Conservation (phyloP, 371 early-diverging fungal genomes). For the Catenaria anguillulae region DNA sequence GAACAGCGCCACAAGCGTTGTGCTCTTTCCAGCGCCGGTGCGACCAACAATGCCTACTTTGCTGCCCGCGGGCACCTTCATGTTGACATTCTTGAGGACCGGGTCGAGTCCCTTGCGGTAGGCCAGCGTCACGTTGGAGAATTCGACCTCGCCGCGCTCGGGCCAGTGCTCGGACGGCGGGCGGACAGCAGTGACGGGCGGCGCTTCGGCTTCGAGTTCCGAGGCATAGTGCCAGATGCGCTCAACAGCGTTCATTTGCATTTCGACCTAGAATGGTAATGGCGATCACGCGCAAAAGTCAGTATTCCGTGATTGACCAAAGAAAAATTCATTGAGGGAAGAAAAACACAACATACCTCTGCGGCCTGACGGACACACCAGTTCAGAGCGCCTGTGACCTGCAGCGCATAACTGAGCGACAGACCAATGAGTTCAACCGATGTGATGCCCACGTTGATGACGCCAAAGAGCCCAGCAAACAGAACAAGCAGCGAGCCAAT, state of each 20-base stretch:
- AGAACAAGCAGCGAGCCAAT: conserved; percentile 34
- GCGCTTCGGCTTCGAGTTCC: conserved; percentile 57
- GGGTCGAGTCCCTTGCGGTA: conserved; percentile 53
- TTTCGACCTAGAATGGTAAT: no score
- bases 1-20: conserved; percentile 73
- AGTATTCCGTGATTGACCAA: no score
- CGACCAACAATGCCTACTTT: no score
- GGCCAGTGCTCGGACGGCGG: conserved; percentile 32
- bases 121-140: conserved; percentile 44
- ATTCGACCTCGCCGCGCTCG: no score
- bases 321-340: no score
- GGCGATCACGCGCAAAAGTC: conserved; percentile 56
- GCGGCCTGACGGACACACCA: conserved; percentile 59
- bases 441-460: no score
- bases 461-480: no score
- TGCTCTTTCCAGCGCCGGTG: conserved; percentile 82
- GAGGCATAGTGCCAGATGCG: conserved; percentile 70
- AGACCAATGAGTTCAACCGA: conserved; percentile 62
- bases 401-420: conserved; percentile 67
- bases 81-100: conserved; percentile 49
- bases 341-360: no score
- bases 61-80: conserved; percentile 39
- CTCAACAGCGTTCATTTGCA: no score
- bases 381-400: conserved; percentile 64
- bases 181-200: conserved; percentile 28